Evolutionary conservation across 805 yeast genomes (phyloP), one percentile per base, ranked within the genome.

Genomic region (Torulaspora quercuum): DNA sequence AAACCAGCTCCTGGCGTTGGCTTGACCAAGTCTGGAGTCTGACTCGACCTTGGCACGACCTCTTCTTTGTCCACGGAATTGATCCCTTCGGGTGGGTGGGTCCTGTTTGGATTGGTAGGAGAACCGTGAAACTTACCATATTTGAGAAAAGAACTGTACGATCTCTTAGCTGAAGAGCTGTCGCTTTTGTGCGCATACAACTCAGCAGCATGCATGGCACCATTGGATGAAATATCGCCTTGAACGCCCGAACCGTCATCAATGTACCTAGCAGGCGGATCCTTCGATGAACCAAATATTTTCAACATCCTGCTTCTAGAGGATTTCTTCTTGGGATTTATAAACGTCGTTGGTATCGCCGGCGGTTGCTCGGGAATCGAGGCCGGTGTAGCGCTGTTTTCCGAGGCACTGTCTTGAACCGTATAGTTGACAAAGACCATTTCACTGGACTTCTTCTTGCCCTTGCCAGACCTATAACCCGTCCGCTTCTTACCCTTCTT

Each of bases 341-440:
- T 21, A 4, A 34, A 22, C 4, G 42, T 42, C 7, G 30, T 11
- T 8, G 39, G 32, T n/a, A 33, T 32, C 17, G 17, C 5, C 11
- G 41, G 28, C 7, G 38, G 44, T 17, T 37, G 18, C 14, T 19
- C 25, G 6, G 42, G 29, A n/a, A 35, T 23, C 4, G 41, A 27
- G 13, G 20, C 31, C 6, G 37, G 32, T 7, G 18, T 16, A 5
- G 18, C 34, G 12, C 12, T 21, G 11, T 40, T 43, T 9, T 37
- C 42, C 8, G 45, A 35, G 11, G 37, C 41, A n/a, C 48, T 44
- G 22, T 57, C 61, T 28, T 57, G 61, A 6, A 59, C 62, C 12
- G 62, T 57, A 33, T 57, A 59, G 41, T 59, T 59, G 6, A 59
- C 64, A 37, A 59, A 59, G 5, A 57, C 61, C 60, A 59, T 57